Evolutionary conservation across 768 basidiomycete genomes (phyloP).

Genomic region (Mycena sanguinolenta): DNA sequence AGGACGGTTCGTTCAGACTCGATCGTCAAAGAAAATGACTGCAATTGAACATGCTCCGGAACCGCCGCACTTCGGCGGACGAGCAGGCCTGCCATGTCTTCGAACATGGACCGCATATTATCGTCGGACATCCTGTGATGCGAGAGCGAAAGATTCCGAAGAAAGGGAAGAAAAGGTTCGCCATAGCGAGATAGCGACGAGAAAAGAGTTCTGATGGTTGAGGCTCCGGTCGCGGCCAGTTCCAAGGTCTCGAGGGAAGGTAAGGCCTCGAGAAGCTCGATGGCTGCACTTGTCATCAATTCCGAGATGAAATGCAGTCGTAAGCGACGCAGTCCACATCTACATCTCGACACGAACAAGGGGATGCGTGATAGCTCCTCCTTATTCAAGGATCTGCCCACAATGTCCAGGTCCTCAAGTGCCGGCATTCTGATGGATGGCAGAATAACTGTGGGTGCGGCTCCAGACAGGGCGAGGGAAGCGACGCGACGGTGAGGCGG

Average conservation of each 20-base stretch:
- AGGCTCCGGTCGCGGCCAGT: slow-evolving; percentile 16
- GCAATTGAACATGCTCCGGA: slow-evolving; percentile 12
- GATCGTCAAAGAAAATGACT: background rate
- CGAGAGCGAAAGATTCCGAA: slow-evolving; percentile 3
- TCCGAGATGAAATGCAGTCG: slow-evolving; percentile 16
- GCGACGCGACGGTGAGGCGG: background rate
- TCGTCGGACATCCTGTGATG: slow-evolving; percentile 18
- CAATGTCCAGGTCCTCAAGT: slow-evolving; percentile 12
- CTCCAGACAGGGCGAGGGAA: background rate
- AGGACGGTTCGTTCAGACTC: slow-evolving; percentile 4
- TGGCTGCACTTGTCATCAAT: background rate
- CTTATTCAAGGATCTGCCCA: background rate
- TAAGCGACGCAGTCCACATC: slow-evolving; percentile 16
- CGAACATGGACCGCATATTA: slow-evolving; percentile 7
- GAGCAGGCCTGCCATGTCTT: background rate
- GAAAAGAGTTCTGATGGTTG: slow-evolving; percentile 4
- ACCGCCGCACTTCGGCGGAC: background rate
- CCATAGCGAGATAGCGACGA: background rate
- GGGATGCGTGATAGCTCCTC: background rate
- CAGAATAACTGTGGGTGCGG: background rate
- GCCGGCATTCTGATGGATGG: background rate
- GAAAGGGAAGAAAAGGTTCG: background rate
- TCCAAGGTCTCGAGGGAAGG: slow-evolving; percentile 8
- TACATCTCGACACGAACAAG: background rate
- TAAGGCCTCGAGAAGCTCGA: slow-evolving; percentile 16